Percentiles rank a stretch among this genome's conserved stretches.
These are phyloP conservation scores for Cucumis sativus DNA, from an alignment of 306 rosid species.

Conservation along the genomic window DNA sequence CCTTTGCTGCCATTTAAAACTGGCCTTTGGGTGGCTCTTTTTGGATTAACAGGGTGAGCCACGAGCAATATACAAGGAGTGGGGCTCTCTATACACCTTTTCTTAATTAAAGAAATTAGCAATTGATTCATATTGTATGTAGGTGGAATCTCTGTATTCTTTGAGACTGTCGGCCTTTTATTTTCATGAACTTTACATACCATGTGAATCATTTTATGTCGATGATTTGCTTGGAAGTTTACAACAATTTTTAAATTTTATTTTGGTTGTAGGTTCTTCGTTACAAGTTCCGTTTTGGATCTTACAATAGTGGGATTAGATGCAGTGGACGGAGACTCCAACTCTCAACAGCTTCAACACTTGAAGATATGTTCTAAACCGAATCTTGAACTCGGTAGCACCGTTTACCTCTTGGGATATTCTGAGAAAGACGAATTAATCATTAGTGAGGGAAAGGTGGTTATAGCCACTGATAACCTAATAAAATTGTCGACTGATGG, in stretches of 20 bases:
- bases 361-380: conserved; percentile 75
- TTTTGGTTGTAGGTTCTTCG: conserved; percentile 77
- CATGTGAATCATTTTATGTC: not conserved
- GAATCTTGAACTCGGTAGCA: conserved; percentile 74
- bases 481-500: conserved; percentile 87
- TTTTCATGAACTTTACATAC: not conserved
- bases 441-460: conserved; percentile 89
- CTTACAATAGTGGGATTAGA: conserved; percentile 96
- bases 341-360: conserved; percentile 52
- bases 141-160: not conserved
- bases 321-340: conserved; percentile 71
- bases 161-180: not conserved
- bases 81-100: not conserved
- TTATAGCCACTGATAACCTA: conserved; percentile 92
- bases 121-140: not conserved
- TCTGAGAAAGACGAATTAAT: conserved; percentile 59
- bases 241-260: not conserved
- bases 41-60: not conserved
- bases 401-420: conserved; percentile 79
- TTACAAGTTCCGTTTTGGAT: conserved; percentile 89
- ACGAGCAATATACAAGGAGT: not conserved
- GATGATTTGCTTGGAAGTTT: not conserved
- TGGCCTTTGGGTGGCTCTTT: not conserved
- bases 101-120: not conserved
- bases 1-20: not conserved